These are phyloP conservation scores for Cercospora sp. DNA, from an alignment of 2,329 filamentous ascomycete species.

Conservation along the genomic window DNA sequence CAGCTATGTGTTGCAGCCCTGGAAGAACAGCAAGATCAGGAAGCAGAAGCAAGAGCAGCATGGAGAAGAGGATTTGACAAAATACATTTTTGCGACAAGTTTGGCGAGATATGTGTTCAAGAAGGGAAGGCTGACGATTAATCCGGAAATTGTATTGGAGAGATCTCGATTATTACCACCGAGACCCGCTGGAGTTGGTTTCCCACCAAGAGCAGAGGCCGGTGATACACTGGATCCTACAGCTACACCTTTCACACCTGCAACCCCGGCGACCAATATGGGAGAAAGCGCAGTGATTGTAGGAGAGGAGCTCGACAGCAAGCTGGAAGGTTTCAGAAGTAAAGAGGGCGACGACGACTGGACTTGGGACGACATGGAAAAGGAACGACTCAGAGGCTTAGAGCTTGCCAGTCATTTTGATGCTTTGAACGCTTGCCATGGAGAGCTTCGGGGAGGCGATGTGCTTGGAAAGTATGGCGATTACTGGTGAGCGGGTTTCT, in stretches of 20 bases:
- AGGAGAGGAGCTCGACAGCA: conserved; percentile 32
- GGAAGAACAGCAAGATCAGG: conserved; percentile 39
- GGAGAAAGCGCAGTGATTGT: conserved; percentile 29
- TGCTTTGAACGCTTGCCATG: conserved; percentile 55
- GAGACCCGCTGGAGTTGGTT: conserved; percentile 59
- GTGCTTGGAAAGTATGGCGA: conserved; percentile 46
- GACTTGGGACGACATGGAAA: conserved; percentile 62
- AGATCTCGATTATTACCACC: conserved; percentile 73
- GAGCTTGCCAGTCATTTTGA: conserved; percentile 57
- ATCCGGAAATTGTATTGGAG: conserved; percentile 73
- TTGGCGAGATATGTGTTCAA: conserved; percentile 55
- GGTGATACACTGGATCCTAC: conserved; percentile 16
- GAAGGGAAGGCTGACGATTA: conserved; percentile 70
- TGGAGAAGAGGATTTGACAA: conserved; percentile 42
- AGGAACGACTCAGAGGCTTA: conserved; percentile 57
- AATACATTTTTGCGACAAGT: conserved; percentile 51
- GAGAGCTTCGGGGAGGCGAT: conserved; percentile 51
- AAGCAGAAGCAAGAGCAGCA: conserved; percentile 32
- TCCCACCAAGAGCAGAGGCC: conserved; percentile 34
- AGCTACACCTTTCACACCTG: conserved; percentile 30
- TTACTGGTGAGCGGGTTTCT: conserved; percentile 20
- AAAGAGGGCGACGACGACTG: conserved; percentile 47
- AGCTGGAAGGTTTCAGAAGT: conserved; percentile 27
- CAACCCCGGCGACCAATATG: conserved; percentile 28
- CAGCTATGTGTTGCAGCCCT: conserved; percentile 49